Base-by-base conservation (phyloP, 192 early-diverging fungal genomes). In the Oehlia diaphana region DNA sequence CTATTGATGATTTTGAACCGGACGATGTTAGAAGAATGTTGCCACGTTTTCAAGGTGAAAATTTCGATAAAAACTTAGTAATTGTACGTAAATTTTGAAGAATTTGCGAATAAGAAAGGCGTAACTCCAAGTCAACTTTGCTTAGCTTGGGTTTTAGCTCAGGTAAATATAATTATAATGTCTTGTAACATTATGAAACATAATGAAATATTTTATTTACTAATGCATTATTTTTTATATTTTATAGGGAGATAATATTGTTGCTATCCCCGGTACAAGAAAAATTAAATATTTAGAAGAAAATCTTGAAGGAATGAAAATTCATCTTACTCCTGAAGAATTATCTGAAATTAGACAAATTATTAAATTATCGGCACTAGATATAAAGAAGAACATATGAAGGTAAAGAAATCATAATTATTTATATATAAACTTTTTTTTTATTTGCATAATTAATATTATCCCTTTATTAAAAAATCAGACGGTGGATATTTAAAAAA, bases 91-190 rank as follows among this genome's bases (percentile, higher is more conserved):
- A 80, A 4, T 70, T n/a, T 93, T 50, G 70, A 86, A 35, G 72
- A 23, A 2, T 37, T 91, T 50, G 92, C 91, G 13, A 80, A 81
- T 50, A 90, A 89, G 70, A 90, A 89, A 67, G 82, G 81, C 13
- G 81, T 85, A 69, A 88, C 83, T 21, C 67, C 88, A 0, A 79
- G 84, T 8, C 90, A 94, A 78, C 78, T 92, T 19, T 85, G 85
- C 0, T 81, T 94, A 37, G 91, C 93, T 6, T 94, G 93, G 93
- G 84, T 93, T 28, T 39, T 91, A 21, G 80, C 83, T 14, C 91
- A 92, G 76, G 90, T 91, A 3, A 92, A 6, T 42, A 42, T 42
- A 12, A 47, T 47, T 47, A 47, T 31, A 31, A 31, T 31, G 31
- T 92, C 26, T 63, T 6, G 5, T 42, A 42, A 42, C 31, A 31